A percentile compares a stretch with the other conserved stretches of the same genome.
phyloP scores from a whole-genome alignment of 352 stramenopile species.

The Phytopythium chamaehyphon region DNA sequence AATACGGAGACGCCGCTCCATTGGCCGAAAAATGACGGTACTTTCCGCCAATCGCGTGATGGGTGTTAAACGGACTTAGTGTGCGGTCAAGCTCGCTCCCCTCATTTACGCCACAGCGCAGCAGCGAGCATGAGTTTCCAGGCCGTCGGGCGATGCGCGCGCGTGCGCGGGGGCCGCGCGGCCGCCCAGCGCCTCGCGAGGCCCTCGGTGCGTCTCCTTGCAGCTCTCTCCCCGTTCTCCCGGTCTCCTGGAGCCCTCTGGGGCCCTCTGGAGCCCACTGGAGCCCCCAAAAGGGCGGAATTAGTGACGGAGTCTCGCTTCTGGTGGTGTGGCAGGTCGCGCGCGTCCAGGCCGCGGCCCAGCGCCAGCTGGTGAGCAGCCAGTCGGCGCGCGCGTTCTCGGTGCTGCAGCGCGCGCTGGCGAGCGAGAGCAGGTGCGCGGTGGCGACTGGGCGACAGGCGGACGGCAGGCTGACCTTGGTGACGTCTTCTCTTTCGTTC shows the following conservation, averaged over 20 bases:
- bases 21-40: too few species aligned
- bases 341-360: constrained; percentile 9
- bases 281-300: too few species aligned
- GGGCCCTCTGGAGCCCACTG: too few species aligned
- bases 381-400: constrained; percentile 21
- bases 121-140: constrained; percentile 51
- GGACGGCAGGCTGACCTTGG: too few species aligned
- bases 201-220: constrained; percentile 12
- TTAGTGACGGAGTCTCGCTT: too few species aligned
- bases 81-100: background rate
- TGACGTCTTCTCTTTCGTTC: too few species aligned
- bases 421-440: constrained; percentile 20
- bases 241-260: background rate
- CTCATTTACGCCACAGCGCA: constrained; percentile 8
- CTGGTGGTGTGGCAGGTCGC: constrained; percentile 3
- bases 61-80: background rate
- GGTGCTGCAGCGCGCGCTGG: constrained; percentile 15
- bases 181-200: constrained; percentile 16
- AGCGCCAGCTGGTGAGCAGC: constrained; percentile 7
- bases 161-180: constrained; percentile 29
- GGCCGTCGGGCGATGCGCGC: constrained; percentile 30
- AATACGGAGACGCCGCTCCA: too few species aligned
- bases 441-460: too few species aligned
- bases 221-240: background rate
- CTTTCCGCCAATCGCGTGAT: too few species aligned